Evolutionary conservation across 1,284 basidiomycete species (phyloP), one percentile per base, ranked within the genome.

Genomic region (Irpex sp.): DNA sequence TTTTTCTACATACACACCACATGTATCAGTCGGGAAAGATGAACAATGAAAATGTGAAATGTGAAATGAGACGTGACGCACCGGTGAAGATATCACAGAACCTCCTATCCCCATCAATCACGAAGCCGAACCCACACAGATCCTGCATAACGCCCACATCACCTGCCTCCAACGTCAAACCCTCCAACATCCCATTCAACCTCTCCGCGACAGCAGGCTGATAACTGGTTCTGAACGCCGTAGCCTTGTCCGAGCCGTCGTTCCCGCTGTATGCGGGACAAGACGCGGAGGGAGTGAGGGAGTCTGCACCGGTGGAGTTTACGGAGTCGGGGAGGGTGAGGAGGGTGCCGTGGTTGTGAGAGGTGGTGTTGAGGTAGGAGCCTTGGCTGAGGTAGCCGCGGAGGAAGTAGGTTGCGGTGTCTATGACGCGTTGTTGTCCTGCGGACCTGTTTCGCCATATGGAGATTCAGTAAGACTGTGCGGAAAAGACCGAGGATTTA

Each of bases 141-240:
- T 80, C 79, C 57, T 76, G 74, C 79, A 80, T 80, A 33, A 76
- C 69, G 0, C 78, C 78, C 35, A 80, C 69, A 63, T 80, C 77
- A 3, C 67, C 72, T 3, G 69, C 69, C 26, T 67, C 66, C 39
- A 81, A 65, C 15, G 61, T 66, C 47, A 80, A 66, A 1, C 77
- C 78, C 37, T 78, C 68, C 35, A 79, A 67, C 51, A 71, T 76
- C 47, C 61, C 60, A 62, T 79, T 81, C 61, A 81, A 61, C 15
- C 79, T 66, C 0, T 62, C 54, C 0, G 78, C 77, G 60, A 77
- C 75, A 5, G 57, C 56, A 2, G 61, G 61, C 56, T 74, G 76
- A 62, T 75, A 79, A 0, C 71, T 70, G 2, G 70, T 70, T 11
- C 77, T 71, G 61, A 74, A 80, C 1, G 68, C 64, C 26, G 59